A percentile compares a stretch with the other conserved stretches of the same genome.
Evolutionary conservation across 2,329 filamentous ascomycete genomes (phyloP).

Genomic region (Penicillium freii): DNA sequence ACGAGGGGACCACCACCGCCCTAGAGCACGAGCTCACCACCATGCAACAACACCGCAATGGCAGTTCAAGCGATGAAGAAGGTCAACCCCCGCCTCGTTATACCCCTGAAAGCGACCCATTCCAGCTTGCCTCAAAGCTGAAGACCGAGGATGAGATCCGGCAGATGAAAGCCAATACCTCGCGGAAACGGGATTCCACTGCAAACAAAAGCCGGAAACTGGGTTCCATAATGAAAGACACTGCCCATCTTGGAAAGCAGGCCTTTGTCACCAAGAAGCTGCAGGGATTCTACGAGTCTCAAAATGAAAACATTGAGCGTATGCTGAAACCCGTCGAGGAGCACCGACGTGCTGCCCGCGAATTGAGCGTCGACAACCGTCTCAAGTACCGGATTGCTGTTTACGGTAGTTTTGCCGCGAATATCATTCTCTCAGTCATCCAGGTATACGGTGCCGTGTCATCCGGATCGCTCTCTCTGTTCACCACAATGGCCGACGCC

Average conservation of each 20-base stretch:
- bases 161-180: slow-evolving; percentile 75
- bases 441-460: slow-evolving; percentile 87
- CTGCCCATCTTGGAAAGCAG: slow-evolving; percentile 43
- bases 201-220: slow-evolving; percentile 10
- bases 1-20: slow-evolving; percentile 44
- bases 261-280: slow-evolving; percentile 45
- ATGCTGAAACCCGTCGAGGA: slow-evolving; percentile 91
- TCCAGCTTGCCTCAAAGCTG: slow-evolving; percentile 70
- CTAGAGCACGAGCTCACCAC: slow-evolving; percentile 34
- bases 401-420: slow-evolving; percentile 70
- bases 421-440: slow-evolving; percentile 72
- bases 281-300: slow-evolving; percentile 78
- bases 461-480: slow-evolving; percentile 88
- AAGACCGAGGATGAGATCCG: slow-evolving; percentile 76
- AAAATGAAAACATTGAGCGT: slow-evolving; percentile 91
- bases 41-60: slow-evolving; percentile 23
- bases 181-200: slow-evolving; percentile 60
- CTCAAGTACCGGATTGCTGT: slow-evolving; percentile 63
- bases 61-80: slow-evolving; percentile 45
- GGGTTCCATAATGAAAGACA: slow-evolving; percentile 14
- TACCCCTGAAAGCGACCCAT: slow-evolving; percentile 71
- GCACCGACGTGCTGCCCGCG: slow-evolving; percentile 76
- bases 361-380: slow-evolving; percentile 77
- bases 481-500: slow-evolving; percentile 95
- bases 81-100: slow-evolving; percentile 53